Evolutionary conservation across 2,329 filamentous ascomycete genomes (phyloP).

Genomic region (Coniochaeta sp.): DNA sequence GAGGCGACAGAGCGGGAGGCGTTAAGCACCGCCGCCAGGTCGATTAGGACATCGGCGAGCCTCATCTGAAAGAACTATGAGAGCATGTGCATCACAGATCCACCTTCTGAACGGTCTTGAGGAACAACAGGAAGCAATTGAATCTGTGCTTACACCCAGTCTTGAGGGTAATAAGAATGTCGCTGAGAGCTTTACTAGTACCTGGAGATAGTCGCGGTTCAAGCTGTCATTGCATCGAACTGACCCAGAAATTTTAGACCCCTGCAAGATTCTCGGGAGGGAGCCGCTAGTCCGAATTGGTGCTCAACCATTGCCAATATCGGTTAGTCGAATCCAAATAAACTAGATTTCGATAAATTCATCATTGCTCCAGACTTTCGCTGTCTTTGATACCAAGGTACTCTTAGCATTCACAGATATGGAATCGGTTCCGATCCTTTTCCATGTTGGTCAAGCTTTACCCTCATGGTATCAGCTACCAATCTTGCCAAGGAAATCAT

Average conservation of each 20-base stretch:
- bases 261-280: neutral
- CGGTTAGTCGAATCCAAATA: neutral
- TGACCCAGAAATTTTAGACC: neutral
- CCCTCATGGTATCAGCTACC: no score
- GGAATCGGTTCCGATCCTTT: no score
- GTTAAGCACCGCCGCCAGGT: slow-evolving; percentile 62
- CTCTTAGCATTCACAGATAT: no score
- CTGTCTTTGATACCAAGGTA: no score
- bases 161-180: neutral
- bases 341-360: no score
- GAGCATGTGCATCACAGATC: neutral
- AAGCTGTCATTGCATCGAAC: neutral
- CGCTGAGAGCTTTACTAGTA: neutral
- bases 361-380: no score
- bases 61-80: slow-evolving; percentile 33
- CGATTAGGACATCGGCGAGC: slow-evolving; percentile 58
- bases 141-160: neutral
- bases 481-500: neutral
- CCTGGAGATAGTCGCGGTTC: neutral
- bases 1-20: slow-evolving; percentile 61
- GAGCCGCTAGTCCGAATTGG: neutral
- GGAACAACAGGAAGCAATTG: neutral
- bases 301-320: neutral
- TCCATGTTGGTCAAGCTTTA: no score
- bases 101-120: neutral